Base-by-base conservation (phyloP, 768 basidiomycete species). In the Clathrus columnatus region DNA sequence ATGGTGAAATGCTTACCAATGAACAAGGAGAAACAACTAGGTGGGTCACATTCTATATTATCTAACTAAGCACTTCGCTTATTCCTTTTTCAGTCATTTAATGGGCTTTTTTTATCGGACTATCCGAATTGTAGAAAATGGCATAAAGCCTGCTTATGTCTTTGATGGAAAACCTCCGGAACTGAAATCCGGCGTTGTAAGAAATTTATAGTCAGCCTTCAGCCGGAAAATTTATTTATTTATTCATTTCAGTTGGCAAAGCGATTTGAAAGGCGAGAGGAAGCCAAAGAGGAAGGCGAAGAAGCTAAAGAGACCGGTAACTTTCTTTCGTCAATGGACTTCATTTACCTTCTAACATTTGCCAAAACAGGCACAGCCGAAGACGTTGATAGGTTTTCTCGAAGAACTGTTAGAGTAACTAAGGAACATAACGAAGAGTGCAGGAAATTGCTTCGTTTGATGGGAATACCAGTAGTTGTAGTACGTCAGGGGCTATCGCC, bases 51-150 rank as follows among this genome's bases (percentile, higher is more conserved):
- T 29, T 6, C 23, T 42, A 27, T 28, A 45, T 14, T 26, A 14
- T 46, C 20, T 48, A 10, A 17, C n/a, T 54, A n/a, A n/a, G n/a
- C 36, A n/a, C 36, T 3, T 2, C 36, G 36, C 36, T 36, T n/a
- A 36, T n/a, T 11, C 11, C 36, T n/a, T 11, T 36, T 36, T n/a
- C n/a, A 81, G 92, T 72, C 95, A 99, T 71, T 75, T 99, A 10
- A 97, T 98, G 93, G 96, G 96, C 0, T 87, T 98, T 69, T 99
- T 99, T 73, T 97, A 97, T 65, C 80, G 94, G 36, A 99, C 96
- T 0, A 90, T 99, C 57, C 80, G 96, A 21, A 98, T 99, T 68
- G 94, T 94, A 17, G 96, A 99, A 71, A 95, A 98, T 61, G 96
- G 96, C 3, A 92, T 99, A 67, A 99, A 99, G 65, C 94, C 95